Percentiles rank a stretch among this genome's conserved stretches.
Evolutionary conservation across 2,329 filamentous ascomycete species (phyloP).

Genomic region (Ramularia endophylla): DNA sequence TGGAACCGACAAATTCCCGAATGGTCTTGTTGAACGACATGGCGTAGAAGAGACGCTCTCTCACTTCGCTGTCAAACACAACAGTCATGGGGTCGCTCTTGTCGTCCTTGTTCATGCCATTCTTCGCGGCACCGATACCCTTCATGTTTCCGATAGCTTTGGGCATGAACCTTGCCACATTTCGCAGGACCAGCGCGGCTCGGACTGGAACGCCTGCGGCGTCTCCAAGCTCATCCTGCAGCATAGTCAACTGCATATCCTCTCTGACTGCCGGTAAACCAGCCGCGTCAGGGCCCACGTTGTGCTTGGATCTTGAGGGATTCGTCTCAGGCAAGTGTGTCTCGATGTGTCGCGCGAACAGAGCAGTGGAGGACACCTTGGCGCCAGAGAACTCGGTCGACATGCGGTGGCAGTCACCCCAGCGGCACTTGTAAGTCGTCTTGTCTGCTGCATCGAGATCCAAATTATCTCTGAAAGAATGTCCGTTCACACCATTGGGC

Average conservation of each 20-base stretch:
- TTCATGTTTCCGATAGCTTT: slow-evolving; percentile 12
- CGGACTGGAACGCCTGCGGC: slow-evolving; percentile 74
- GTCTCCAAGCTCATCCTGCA: slow-evolving; percentile 47
- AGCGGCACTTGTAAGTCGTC: slow-evolving; percentile 55
- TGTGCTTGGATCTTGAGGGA: slow-evolving; percentile 24
- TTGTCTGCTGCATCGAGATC: slow-evolving; percentile 28
- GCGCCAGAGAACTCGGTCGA: slow-evolving; percentile 24
- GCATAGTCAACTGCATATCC: slow-evolving; percentile 39
- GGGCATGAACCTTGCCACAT: slow-evolving; percentile 56
- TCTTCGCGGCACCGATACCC: slow-evolving; percentile 10
- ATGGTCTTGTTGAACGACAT: slow-evolving; percentile 21
- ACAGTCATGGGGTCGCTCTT: slow-evolving; percentile 15
- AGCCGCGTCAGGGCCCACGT: slow-evolving; percentile 15
- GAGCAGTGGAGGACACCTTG: slow-evolving; percentile 16
- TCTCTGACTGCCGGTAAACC: slow-evolving; percentile 12
- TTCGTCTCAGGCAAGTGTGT: slow-evolving; percentile 55
- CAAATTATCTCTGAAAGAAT: slow-evolving; percentile 12
- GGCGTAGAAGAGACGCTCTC: slow-evolving; percentile 20
- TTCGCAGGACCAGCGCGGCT: slow-evolving; percentile 69
- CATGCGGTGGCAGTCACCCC: slow-evolving; percentile 61
- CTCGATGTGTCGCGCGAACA: slow-evolving; percentile 53
- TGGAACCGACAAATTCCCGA: slow-evolving; percentile 19
- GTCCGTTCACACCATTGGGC: slow-evolving; percentile 13
- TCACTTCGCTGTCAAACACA: slow-evolving; percentile 20
- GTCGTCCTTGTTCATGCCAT: slow-evolving; percentile 14